These are phyloP conservation scores for Breynia disticha DNA, from an alignment of 441 rosid species.

Conservation along the genomic window DNA sequence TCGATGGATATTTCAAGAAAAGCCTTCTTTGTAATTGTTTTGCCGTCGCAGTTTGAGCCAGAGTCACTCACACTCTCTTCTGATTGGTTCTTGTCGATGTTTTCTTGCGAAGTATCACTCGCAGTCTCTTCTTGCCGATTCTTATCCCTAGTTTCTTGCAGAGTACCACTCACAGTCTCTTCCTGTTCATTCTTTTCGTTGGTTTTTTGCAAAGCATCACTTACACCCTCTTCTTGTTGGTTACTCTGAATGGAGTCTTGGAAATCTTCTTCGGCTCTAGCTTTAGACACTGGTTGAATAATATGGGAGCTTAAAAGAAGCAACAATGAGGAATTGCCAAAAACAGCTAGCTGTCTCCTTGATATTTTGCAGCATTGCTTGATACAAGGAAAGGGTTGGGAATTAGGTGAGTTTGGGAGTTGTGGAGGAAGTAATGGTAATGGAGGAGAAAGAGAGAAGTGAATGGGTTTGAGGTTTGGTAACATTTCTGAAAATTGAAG, in stretches of 20 bases:
- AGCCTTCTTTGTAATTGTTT: conserved; percentile 38
- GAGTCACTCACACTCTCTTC: conserved; percentile 14
- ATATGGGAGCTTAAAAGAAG: conserved; percentile 40
- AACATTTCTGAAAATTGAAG: conserved; percentile 25
- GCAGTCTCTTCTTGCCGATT: conserved; percentile 18
- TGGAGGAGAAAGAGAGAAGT: conserved; percentile 20
- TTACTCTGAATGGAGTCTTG: conserved; percentile 6
- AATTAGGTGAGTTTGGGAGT: conserved; percentile 16
- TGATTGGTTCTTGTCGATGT: conserved; percentile 6
- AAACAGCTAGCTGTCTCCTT: conserved; percentile 45
- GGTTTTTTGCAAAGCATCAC: conserved; percentile 1
- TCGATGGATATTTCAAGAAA: conserved; percentile 67
- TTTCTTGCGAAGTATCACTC: conserved; percentile 3
- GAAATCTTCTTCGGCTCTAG: conserved; percentile 41
- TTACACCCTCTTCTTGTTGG: conserved; percentile 18
- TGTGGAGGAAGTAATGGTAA: conserved; percentile 22
- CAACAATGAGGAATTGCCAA: conserved; percentile 48
- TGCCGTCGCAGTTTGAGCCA: conserved; percentile 16
- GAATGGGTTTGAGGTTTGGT: conserved; percentile 25
- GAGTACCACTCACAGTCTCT: conserved; percentile 12
- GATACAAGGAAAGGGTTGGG: conserved; percentile 19
- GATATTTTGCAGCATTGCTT: conserved; percentile 35
- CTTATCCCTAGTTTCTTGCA: conserved; percentile 1
- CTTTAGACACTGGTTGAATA: conserved; percentile 29
- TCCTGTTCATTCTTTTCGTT: conserved; percentile 10